Percentiles rank a stretch among this genome's conserved stretches.
phyloP scores from a whole-genome alignment of 805 yeast species.

The Wickerhamomyces pijperi region DNA sequence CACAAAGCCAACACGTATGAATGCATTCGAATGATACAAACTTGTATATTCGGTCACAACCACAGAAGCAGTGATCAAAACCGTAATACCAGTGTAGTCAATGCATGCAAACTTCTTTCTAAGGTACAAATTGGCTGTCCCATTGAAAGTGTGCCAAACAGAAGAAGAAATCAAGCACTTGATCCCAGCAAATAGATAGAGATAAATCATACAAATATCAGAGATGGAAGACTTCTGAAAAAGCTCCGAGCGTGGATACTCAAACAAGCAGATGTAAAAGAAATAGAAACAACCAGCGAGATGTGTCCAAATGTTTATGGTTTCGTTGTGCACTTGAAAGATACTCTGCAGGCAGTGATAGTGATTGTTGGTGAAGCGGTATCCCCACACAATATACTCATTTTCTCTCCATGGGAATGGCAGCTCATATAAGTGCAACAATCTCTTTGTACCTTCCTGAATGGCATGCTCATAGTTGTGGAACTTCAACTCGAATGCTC shows the following conservation, averaged over 20 bases:
- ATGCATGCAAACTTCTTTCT: constrained; percentile 81
- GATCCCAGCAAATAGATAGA: constrained; percentile 62
- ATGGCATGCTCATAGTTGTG: constrained; percentile 38
- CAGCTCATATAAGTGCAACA: constrained; percentile 72
- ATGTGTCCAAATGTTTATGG: constrained; percentile 92
- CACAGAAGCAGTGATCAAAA: constrained; percentile 81
- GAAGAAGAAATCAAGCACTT: constrained; percentile 72
- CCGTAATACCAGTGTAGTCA: constrained; percentile 90
- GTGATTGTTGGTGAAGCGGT: constrained; percentile 67
- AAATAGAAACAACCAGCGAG: constrained; percentile 54
- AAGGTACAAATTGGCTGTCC: constrained; percentile 50
- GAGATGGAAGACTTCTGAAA: constrained; percentile 28
- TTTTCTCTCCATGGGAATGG: constrained; percentile 94
- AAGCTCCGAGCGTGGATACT: constrained; percentile 51
- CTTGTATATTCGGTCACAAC: constrained; percentile 78
- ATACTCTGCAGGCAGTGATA: constrained; percentile 48
- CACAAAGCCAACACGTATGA: constrained; percentile 39
- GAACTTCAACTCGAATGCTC: constrained; percentile 22
- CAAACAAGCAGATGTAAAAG: constrained; percentile 41
- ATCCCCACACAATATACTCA: constrained; percentile 73
- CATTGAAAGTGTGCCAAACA: constrained; percentile 86
- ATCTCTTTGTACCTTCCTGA: constrained; percentile 29
- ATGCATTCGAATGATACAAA: constrained; percentile 44
- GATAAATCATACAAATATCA: constrained; percentile 43
- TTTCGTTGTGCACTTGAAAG: constrained; percentile 67